Percentiles rank a stretch among this genome's conserved stretches.
Evolutionary conservation across 495 filamentous ascomycete genomes (phyloP).

Genomic region (Oleoguttula mirabilis): DNA sequence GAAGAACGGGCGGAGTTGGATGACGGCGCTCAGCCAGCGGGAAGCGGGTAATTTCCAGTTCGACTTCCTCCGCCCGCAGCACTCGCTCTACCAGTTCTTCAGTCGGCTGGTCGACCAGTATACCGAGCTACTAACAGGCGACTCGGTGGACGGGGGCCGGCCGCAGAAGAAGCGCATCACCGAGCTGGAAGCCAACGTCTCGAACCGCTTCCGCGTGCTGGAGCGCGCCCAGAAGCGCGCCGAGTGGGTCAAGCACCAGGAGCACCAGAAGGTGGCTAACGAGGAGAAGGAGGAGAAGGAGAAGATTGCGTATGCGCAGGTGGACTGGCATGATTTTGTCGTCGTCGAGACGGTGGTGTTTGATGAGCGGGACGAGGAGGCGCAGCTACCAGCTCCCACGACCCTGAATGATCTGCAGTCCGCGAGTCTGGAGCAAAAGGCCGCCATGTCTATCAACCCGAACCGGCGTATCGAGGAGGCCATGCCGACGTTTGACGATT

Average conservation of each 20-base stretch:
- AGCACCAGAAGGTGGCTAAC: conserved; percentile 75
- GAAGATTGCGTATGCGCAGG: conserved; percentile 69
- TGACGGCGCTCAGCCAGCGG: conserved; percentile 75
- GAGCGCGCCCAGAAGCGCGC: conserved; percentile 71
- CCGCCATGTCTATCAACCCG: conserved; percentile 64
- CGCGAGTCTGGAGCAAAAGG: conserved; percentile 88
- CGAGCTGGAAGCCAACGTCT: conserved; percentile 63
- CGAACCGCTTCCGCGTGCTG: conserved; percentile 62
- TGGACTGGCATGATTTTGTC: conserved; percentile 97
- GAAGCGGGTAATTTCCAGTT: conserved; percentile 92
- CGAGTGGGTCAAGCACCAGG: conserved; percentile 74
- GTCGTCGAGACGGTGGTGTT: conserved; percentile 95
- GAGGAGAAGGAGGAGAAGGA: conserved; percentile 83
- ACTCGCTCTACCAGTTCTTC: conserved; percentile 92
- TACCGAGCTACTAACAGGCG: conserved; percentile 64
- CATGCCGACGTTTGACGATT: conserved; percentile 63
- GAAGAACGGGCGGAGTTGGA: conserved; percentile 77
- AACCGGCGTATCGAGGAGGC: conserved; percentile 88
- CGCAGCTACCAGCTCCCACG: conserved; percentile 76
- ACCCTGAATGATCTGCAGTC: conserved; percentile 83
- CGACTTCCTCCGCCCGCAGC: conserved; percentile 90
- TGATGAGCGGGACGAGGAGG: conserved; percentile 75
- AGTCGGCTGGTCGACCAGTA: conserved; percentile 87
- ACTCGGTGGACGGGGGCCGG: conserved; percentile 52
- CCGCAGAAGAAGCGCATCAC: conserved; percentile 55